These are phyloP conservation scores for Hyphopichia homilentoma DNA, from an alignment of 805 yeast genomes.

Conservation along the genomic window DNA sequence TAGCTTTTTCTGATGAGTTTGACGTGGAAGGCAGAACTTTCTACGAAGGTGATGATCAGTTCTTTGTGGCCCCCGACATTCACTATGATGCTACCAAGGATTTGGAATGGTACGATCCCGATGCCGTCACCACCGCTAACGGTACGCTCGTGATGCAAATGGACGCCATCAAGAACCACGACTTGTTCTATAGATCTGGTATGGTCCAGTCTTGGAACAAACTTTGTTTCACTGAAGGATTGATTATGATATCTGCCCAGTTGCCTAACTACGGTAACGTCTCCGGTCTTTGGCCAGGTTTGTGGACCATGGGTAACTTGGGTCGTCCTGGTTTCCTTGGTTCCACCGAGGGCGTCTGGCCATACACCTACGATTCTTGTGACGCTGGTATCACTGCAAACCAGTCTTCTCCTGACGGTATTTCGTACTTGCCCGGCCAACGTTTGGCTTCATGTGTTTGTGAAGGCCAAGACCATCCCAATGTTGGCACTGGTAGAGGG, in stretches of 20 bases:
- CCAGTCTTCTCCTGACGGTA: slow-evolving; percentile 40
- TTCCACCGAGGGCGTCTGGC: slow-evolving; percentile 39
- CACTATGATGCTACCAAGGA: slow-evolving; percentile 41
- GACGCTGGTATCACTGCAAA: slow-evolving; percentile 40
- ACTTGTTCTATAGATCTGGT: slow-evolving; percentile 35
- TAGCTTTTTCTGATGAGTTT: slow-evolving; percentile 41
- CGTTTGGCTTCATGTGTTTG: slow-evolving; percentile 32
- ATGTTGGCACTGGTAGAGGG: slow-evolving; percentile 35
- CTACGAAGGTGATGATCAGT: slow-evolving; percentile 43
- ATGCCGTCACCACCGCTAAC: slow-evolving; percentile 39
- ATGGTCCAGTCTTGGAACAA: slow-evolving; percentile 41
- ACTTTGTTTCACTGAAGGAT: slow-evolving; percentile 35
- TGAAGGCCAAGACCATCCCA: slow-evolving; percentile 35
- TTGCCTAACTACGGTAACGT: slow-evolving; percentile 35
- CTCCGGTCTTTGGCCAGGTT: slow-evolving; percentile 40
- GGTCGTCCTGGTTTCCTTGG: slow-evolving; percentile 38
- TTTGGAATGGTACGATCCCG: slow-evolving; percentile 45
- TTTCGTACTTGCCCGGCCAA: slow-evolving; percentile 39
- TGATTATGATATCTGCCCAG: slow-evolving; percentile 28
- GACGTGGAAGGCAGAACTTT: slow-evolving; percentile 42
- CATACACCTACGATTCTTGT: slow-evolving; percentile 36
- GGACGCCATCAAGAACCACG: slow-evolving; percentile 38
- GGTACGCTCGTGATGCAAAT: slow-evolving; percentile 32
- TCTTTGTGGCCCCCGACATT: slow-evolving; percentile 37
- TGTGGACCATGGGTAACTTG: slow-evolving; percentile 40